phyloP scores from a whole-genome alignment of 441 rosid species.

The Erodium trifolium region DNA sequence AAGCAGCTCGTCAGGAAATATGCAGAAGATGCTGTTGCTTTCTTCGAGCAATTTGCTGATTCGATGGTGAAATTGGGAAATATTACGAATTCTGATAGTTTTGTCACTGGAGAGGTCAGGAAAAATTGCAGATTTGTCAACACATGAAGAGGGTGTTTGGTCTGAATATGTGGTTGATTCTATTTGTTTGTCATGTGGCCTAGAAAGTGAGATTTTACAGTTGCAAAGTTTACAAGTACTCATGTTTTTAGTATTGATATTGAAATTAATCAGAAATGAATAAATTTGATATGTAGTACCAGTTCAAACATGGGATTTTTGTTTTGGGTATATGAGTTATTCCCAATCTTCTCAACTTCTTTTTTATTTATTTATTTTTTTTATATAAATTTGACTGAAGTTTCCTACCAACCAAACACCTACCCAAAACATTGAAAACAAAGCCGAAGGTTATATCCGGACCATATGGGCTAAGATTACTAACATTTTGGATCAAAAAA shows the following conservation, averaged over 20 bases:
- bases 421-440: too few species aligned
- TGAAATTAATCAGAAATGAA: background rate
- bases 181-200: background rate
- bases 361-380: too few species aligned
- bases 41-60: background rate
- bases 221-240: background rate
- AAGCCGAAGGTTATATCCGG: too few species aligned
- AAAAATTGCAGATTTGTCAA: conserved; percentile 1
- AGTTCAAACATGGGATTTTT: too few species aligned
- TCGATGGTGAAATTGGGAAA: conserved; percentile 2
- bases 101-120: background rate
- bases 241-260: background rate
- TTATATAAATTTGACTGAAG: too few species aligned
- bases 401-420: too few species aligned
- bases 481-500: too few species aligned
- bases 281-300: too few species aligned
- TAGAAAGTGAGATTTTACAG: background rate
- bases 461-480: too few species aligned
- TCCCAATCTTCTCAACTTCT: too few species aligned
- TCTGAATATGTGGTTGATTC: background rate
- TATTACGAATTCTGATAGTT: background rate
- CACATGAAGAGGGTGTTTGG: background rate
- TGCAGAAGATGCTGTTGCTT: conserved; percentile 11
- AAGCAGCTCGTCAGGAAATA: conserved; percentile 17
- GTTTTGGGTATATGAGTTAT: too few species aligned